Conservation (phyloP, 352 stramenopile genomes). For the Pythium diclinum region DNA sequence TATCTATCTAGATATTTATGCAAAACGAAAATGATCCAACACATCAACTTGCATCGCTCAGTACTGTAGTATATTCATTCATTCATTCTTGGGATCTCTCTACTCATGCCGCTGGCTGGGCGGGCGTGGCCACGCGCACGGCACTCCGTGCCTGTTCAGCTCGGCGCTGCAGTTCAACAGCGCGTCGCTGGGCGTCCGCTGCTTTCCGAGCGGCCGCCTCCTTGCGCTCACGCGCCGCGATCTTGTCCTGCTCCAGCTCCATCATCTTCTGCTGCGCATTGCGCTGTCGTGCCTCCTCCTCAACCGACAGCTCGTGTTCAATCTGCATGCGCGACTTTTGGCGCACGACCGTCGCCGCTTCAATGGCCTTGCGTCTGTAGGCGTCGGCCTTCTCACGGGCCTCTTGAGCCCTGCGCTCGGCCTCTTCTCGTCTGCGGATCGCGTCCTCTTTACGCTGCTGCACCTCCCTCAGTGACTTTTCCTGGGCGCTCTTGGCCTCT, state of each 20-base stretch:
- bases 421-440: conserved; percentile 56
- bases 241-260: conserved; percentile 52
- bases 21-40: neutral
- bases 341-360: conserved; percentile 66
- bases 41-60: neutral
- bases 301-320: conserved; percentile 51
- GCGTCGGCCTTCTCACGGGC: conserved; percentile 54
- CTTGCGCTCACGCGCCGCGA: conserved; percentile 36
- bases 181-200: conserved; percentile 47
- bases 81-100: too few species aligned
- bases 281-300: conserved; percentile 52
- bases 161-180: conserved; percentile 46
- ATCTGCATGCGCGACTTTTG: conserved; percentile 64
- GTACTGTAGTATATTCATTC: neutral
- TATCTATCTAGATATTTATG: neutral
- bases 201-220: conserved; percentile 52
- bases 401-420: conserved; percentile 60
- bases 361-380: conserved; percentile 59
- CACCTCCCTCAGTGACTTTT: conserved; percentile 40
- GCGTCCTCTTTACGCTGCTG: conserved; percentile 66
- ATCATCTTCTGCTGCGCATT: conserved; percentile 42
- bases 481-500: conserved; percentile 40
- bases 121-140: conserved; percentile 20
- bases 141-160: conserved; percentile 48
- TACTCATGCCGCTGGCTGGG: conserved; percentile 4